These are phyloP conservation scores for Rhodocollybia butyracea DNA, from an alignment of 768 basidiomycete species.

Conservation along the genomic window DNA sequence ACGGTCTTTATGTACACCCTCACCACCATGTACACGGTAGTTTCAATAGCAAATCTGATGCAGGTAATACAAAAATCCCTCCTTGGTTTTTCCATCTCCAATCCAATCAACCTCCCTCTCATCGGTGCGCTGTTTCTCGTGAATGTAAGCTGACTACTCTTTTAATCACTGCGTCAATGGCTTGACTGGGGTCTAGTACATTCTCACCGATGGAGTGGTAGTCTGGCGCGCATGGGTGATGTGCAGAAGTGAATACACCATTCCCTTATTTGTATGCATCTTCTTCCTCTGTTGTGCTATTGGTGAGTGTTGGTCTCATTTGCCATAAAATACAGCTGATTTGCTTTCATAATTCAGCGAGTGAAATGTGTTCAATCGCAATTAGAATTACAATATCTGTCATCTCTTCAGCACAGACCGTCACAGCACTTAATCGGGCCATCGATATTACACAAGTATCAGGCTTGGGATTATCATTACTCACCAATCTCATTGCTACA, in stretches of 20 bases:
- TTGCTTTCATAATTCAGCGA: neutral
- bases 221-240: slow-evolving; percentile 9
- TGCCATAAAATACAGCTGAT: neutral
- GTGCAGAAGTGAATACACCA: neutral
- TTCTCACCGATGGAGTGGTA: slow-evolving; percentile 7
- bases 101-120: neutral
- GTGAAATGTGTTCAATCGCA: neutral
- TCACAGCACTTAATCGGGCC: neutral
- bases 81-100: neutral
- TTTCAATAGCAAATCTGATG: neutral
- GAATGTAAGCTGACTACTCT: neutral
- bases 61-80: neutral
- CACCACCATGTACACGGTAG: neutral
- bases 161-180: neutral
- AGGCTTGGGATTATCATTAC: slow-evolving; percentile 8
- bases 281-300: neutral
- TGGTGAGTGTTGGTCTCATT: neutral
- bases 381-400: neutral
- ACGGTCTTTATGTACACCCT: slow-evolving; percentile 3
- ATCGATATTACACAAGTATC: slow-evolving; percentile 12
- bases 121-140: neutral
- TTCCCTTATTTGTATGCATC: neutral
- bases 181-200: neutral
- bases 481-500: slow-evolving; percentile 14
- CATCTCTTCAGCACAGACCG: too few relatives aligned